Conservation (phyloP, 768 basidiomycete genomes). For the Boletus vinaceobasis region DNA sequence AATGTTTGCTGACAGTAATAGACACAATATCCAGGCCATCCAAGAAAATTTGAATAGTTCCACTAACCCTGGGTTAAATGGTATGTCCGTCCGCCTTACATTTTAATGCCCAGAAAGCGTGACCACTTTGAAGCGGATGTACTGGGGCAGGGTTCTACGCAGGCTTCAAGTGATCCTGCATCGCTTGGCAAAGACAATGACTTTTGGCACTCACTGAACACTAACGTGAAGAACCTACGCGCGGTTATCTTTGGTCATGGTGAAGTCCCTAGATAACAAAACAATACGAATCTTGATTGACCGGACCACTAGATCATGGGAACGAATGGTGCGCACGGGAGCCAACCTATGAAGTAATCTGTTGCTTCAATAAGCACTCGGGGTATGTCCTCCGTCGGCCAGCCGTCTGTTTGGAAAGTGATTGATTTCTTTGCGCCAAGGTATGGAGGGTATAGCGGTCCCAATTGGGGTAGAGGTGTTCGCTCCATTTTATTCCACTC, state of each 20-base stretch:
- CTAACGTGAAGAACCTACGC: slow-evolving; percentile 59
- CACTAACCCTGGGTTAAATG: slow-evolving; percentile 42
- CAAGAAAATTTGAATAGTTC: slow-evolving; percentile 36
- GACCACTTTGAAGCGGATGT: slow-evolving; percentile 43
- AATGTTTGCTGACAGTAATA: background rate
- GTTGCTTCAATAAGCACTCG: slow-evolving; percentile 76
- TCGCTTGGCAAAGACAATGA: slow-evolving; percentile 47
- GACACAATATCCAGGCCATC: slow-evolving; percentile 33
- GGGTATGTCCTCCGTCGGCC: slow-evolving; percentile 42
- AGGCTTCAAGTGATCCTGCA: slow-evolving; percentile 42
- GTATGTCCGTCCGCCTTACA: slow-evolving; percentile 16
- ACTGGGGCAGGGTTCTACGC: slow-evolving; percentile 56
- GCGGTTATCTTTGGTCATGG: slow-evolving; percentile 73
- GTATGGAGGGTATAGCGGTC: slow-evolving; percentile 57
- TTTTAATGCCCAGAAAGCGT: background rate
- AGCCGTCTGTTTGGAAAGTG: background rate
- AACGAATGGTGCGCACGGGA: slow-evolving; percentile 79
- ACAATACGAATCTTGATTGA: background rate
- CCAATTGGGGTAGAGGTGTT: slow-evolving; percentile 62
- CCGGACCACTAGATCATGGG: slow-evolving; percentile 55
- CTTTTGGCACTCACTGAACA: slow-evolving; percentile 62
- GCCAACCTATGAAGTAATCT: slow-evolving; percentile 55
- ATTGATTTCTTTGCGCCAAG: slow-evolving; percentile 30
- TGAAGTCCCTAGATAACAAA: slow-evolving; percentile 22
- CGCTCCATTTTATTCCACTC: slow-evolving; percentile 60